A percentile compares a stretch with the other conserved stretches of the same genome.
Conservation (phyloP, 2,329 filamentous ascomycete species). For the Cryphonectria radicalis region DNA sequence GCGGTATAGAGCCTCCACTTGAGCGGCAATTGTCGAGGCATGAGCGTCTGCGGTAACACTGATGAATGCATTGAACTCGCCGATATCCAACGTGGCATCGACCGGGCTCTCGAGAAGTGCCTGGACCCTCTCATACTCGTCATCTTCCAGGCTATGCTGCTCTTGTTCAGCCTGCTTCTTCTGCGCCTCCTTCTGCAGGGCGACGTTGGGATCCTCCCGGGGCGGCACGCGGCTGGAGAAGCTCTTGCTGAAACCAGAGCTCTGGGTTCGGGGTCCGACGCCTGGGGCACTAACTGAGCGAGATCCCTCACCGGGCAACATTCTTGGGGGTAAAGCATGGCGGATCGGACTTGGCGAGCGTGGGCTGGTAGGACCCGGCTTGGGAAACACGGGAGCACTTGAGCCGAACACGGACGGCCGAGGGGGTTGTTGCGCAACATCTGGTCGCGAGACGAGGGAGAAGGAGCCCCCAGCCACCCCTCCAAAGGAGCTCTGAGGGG, state of each 20-base stretch:
- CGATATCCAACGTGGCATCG: constrained; percentile 63
- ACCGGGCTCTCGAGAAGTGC: constrained; percentile 64
- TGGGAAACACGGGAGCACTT: constrained; percentile 58
- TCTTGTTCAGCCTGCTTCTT: constrained; percentile 62
- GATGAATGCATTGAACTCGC: constrained; percentile 69
- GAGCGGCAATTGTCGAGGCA: constrained; percentile 60
- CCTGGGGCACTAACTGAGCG: constrained; percentile 66
- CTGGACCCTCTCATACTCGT: constrained; percentile 75
- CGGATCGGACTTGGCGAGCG: constrained; percentile 76
- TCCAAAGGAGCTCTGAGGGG: constrained; percentile 64
- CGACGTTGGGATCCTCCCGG: constrained; percentile 52
- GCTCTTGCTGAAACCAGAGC: constrained; percentile 39
- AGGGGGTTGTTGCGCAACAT: constrained; percentile 47
- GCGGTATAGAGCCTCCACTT: constrained; percentile 71
- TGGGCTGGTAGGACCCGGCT: constrained; percentile 60
- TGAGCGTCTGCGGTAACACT: constrained; percentile 57
- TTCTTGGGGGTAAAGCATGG: constrained; percentile 56
- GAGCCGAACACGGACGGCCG: constrained; percentile 58
- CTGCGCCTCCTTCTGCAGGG: constrained; percentile 55
- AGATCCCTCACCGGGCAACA: constrained; percentile 53
- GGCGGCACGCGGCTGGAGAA: constrained; percentile 45
- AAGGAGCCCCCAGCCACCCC: constrained; percentile 51
- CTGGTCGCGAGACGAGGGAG: constrained; percentile 51
- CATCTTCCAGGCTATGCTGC: constrained; percentile 62
- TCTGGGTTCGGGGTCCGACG: constrained; percentile 40